Evolutionary conservation across 31 red algal species (phyloP).

Genomic region (Bonnemaisonia californica): DNA sequence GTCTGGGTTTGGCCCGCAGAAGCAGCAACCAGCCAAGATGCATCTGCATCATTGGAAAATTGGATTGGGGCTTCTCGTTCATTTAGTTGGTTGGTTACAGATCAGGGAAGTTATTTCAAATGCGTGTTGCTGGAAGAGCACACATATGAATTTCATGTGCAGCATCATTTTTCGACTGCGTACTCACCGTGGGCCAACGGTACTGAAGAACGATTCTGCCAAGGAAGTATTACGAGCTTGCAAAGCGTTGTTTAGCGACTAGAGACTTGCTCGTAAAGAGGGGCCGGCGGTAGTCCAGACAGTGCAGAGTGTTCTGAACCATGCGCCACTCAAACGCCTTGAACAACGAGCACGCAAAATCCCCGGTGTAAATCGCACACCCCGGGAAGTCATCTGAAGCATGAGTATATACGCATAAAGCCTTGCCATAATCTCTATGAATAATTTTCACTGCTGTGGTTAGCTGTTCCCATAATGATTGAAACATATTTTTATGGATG

Average conservation of each 20-base stretch:
- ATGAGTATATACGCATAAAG: no score
- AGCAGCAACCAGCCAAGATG: neutral
- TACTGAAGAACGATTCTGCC: constrained; percentile 19
- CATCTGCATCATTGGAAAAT: neutral
- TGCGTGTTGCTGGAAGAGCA: constrained; percentile 13
- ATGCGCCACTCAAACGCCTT: no score
- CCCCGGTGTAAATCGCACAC: no score
- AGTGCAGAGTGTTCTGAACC: no score
- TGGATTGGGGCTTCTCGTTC: neutral
- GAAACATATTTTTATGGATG: neutral
- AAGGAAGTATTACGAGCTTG: constrained; percentile 32
- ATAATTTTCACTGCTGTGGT: neutral
- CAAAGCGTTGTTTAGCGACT: no score
- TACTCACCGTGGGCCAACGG: constrained; percentile 67
- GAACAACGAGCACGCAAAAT: no score
- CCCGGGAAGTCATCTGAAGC: no score
- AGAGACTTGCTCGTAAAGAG: no score
- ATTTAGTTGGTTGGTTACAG: neutral
- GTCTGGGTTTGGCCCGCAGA: neutral
- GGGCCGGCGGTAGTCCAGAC: no score
- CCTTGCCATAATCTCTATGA: no score
- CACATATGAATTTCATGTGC: neutral
- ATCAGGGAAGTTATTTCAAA: constrained; percentile 17
- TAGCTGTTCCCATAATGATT: neutral
- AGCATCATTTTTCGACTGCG: constrained; percentile 63